Conservation (phyloP, 2,329 filamentous ascomycete genomes). For the Penicillium sp. region DNA sequence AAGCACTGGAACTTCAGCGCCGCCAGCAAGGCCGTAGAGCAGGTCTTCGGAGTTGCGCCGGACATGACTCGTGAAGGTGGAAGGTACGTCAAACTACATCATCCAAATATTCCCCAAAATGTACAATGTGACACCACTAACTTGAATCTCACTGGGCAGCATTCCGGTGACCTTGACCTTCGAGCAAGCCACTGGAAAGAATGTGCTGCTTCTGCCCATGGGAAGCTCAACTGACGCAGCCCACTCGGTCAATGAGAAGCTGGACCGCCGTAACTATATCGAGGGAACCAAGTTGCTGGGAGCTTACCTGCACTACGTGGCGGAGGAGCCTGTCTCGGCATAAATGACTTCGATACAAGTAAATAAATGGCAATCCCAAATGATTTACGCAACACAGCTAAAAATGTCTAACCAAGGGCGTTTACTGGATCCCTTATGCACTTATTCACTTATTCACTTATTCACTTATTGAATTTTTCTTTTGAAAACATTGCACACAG, state of each 20-base stretch:
- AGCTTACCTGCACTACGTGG: slow-evolving; percentile 93
- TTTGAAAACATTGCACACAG: neutral
- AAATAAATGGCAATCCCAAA: neutral
- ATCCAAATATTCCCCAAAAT: neutral
- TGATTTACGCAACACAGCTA: neutral
- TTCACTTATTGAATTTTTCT: no score
- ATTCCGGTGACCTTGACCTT: slow-evolving; percentile 97
- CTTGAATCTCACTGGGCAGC: slow-evolving; percentile 50
- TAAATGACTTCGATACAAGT: slow-evolving; percentile 4
- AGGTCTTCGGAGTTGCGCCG: slow-evolving; percentile 88
- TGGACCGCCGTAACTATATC: slow-evolving; percentile 96
- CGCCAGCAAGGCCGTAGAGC: slow-evolving; percentile 91
- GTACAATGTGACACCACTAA: slow-evolving; percentile 2
- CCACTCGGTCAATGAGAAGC: slow-evolving; percentile 97
- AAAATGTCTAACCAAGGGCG: neutral
- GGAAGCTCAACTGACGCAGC: slow-evolving; percentile 94
- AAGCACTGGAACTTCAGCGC: slow-evolving; percentile 99
- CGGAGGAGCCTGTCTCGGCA: slow-evolving; percentile 69
- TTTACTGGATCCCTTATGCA: neutral
- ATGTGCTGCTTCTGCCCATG: slow-evolving; percentile 93
- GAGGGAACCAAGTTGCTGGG: slow-evolving; percentile 95
- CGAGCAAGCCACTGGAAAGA: slow-evolving; percentile 97
- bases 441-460: neutral
- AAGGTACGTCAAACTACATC: slow-evolving; percentile 54
- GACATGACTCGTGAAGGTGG: slow-evolving; percentile 96